phyloP scores from a whole-genome alignment of 2,329 filamentous ascomycete genomes.

The Sphaceloma murrayae region DNA sequence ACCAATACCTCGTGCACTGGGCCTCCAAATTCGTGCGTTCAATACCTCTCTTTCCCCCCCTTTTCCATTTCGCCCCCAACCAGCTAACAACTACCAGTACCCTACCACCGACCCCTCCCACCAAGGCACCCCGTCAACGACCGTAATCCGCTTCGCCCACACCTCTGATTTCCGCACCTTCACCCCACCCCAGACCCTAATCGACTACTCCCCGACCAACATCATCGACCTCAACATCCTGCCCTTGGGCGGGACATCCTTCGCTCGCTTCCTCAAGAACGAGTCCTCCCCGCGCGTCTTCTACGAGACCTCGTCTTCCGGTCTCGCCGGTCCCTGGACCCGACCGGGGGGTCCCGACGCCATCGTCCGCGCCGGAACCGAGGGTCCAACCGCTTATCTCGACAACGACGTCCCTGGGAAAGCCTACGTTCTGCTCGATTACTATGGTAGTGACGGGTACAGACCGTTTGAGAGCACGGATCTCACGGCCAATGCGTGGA shows the following conservation, averaged over 20 bases:
- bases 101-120: slow-evolving; percentile 39
- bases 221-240: slow-evolving; percentile 51
- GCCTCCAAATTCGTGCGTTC: slow-evolving; percentile 30
- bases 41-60: not conserved
- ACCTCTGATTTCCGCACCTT: slow-evolving; percentile 49
- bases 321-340: slow-evolving; percentile 45
- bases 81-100: slow-evolving; percentile 31
- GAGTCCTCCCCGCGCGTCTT: slow-evolving; percentile 46
- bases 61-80: not conserved
- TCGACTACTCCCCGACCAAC: slow-evolving; percentile 38
- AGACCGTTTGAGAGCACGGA: slow-evolving; percentile 6
- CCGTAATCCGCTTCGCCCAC: slow-evolving; percentile 45
- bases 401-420: slow-evolving; percentile 16
- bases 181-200: slow-evolving; percentile 41
- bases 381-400: slow-evolving; percentile 15
- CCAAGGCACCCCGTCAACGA: slow-evolving; percentile 32
- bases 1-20: slow-evolving; percentile 43
- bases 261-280: slow-evolving; percentile 48
- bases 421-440: slow-evolving; percentile 14
- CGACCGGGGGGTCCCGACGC: slow-evolving; percentile 4
- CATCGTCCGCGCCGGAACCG: not conserved
- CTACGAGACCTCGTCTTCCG: slow-evolving; percentile 39
- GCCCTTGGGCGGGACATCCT: slow-evolving; percentile 33
- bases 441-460: slow-evolving; percentile 15
- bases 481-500: slow-evolving; percentile 5